Evolutionary conservation across 139 green algal genomes (phyloP).

Genomic region (Coelastrella sp.): DNA sequence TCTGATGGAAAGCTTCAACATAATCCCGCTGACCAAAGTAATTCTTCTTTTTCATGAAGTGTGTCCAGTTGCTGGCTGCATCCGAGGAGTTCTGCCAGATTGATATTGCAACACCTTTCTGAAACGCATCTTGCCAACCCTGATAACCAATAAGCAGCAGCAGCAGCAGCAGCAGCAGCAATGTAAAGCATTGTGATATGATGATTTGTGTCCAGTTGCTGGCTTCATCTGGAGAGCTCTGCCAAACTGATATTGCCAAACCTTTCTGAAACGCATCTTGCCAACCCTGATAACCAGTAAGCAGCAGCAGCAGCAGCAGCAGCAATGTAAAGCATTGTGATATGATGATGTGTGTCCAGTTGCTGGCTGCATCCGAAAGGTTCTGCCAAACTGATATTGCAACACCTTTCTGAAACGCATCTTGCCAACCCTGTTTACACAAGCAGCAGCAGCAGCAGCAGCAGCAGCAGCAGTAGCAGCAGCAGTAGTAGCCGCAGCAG

Average conservation of each 20-base stretch:
- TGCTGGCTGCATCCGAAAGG: slow-evolving; percentile 51
- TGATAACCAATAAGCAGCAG: background rate
- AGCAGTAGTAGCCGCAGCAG: background rate
- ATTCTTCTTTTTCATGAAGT: slow-evolving; percentile 32
- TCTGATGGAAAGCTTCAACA: too few species aligned
- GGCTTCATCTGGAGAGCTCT: slow-evolving; percentile 62
- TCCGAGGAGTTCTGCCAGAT: slow-evolving; percentile 70
- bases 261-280: slow-evolving; percentile 46
- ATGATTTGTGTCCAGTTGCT: slow-evolving; percentile 41
- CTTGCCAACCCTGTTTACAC: background rate
- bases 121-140: slow-evolving; percentile 1
- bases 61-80: too few species aligned
- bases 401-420: slow-evolving; percentile 47
- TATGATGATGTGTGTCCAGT: slow-evolving; percentile 19
- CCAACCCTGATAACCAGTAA: background rate
- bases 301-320: background rate
- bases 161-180: background rate
- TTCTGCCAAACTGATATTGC: slow-evolving; percentile 65
- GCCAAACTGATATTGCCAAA: slow-evolving; percentile 57
- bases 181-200: too few species aligned
- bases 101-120: slow-evolving; percentile 49
- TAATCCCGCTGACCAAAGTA: too few species aligned
- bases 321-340: background rate
- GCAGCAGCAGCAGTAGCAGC: slow-evolving; percentile 2
- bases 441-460: background rate